Percentiles rank a stretch among this genome's conserved stretches.
Evolutionary conservation across 371 early-diverging fungal genomes (phyloP).

Genomic region (Rhizopus delemar): DNA sequence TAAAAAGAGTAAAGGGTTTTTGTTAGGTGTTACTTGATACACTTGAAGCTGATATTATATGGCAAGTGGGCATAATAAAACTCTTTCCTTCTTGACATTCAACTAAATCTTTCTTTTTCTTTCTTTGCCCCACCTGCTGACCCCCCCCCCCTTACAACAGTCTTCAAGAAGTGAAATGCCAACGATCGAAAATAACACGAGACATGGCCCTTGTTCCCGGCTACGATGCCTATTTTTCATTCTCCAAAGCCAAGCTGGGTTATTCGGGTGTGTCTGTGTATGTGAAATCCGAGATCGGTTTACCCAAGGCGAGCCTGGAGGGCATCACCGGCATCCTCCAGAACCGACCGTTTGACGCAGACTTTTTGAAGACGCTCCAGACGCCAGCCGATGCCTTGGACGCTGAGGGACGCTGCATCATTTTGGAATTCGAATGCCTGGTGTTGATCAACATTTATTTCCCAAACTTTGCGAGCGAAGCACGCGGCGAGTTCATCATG

Average conservation of each 20-base stretch:
- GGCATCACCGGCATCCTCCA: slow-evolving; percentile 63
- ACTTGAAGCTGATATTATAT: slow-evolving; percentile 74
- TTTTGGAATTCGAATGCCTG: slow-evolving; percentile 81
- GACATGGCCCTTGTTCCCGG: slow-evolving; percentile 72
- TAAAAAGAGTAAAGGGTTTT: not conserved
- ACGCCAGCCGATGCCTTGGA: slow-evolving; percentile 62
- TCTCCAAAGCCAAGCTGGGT: slow-evolving; percentile 59
- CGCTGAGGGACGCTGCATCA: slow-evolving; percentile 76
- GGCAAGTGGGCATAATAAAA: slow-evolving; percentile 22
- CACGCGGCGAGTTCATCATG: slow-evolving; percentile 64
- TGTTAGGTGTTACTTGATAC: slow-evolving; percentile 55
- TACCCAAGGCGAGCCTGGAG: slow-evolving; percentile 62
- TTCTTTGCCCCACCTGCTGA: slow-evolving; percentile 21
- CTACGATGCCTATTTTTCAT: slow-evolving; percentile 75
- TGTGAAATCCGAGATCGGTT: slow-evolving; percentile 47
- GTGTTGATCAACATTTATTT: slow-evolving; percentile 83
- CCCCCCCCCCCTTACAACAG: slow-evolving; percentile 17
- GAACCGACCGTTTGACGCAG: not conserved
- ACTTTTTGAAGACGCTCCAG: slow-evolving; percentile 19
- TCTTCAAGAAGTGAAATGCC: slow-evolving; percentile 81
- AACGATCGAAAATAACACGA: slow-evolving; percentile 56
- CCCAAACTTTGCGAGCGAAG: slow-evolving; percentile 67
- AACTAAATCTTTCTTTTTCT: slow-evolving; percentile 27
- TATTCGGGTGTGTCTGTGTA: slow-evolving; percentile 82
- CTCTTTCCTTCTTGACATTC: no score